Conservation (phyloP, 768 basidiomycete genomes). For the Tulasnella calospora region DNA sequence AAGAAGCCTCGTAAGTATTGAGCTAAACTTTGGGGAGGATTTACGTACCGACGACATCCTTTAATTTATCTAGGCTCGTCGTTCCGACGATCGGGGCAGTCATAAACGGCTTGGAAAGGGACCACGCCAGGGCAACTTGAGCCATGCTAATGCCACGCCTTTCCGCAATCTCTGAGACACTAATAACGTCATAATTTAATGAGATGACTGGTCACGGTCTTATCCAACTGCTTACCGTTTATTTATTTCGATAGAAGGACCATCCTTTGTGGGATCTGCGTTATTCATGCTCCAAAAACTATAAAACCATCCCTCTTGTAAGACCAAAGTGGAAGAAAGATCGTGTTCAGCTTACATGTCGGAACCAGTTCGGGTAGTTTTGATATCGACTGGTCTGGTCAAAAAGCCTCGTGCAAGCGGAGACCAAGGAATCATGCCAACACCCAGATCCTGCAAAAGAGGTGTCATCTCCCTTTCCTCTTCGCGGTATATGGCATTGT, state of each 20-base stretch:
- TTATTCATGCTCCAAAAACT: neutral
- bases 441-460: constrained; percentile 27
- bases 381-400: constrained; percentile 24
- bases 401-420: constrained; percentile 31
- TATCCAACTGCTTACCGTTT: neutral
- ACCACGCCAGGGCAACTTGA: constrained; percentile 34
- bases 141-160: constrained; percentile 36
- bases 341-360: neutral
- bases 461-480: constrained; percentile 21
- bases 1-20: neutral
- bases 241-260: neutral
- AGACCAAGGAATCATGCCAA: constrained; percentile 34
- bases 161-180: constrained; percentile 34
- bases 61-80: constrained; percentile 24
- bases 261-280: neutral
- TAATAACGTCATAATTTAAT: neutral
- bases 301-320: neutral
- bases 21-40: neutral
- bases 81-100: constrained; percentile 24
- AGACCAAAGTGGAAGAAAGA: neutral
- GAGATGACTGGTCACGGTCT: too few relatives aligned
- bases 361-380: neutral
- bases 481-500: constrained; percentile 21
- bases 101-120: constrained; percentile 15
- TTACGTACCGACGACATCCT: constrained; percentile 47